These are phyloP conservation scores for Pichia sp. DNA, from an alignment of 1,139 yeast genomes.

Conservation along the genomic window DNA sequence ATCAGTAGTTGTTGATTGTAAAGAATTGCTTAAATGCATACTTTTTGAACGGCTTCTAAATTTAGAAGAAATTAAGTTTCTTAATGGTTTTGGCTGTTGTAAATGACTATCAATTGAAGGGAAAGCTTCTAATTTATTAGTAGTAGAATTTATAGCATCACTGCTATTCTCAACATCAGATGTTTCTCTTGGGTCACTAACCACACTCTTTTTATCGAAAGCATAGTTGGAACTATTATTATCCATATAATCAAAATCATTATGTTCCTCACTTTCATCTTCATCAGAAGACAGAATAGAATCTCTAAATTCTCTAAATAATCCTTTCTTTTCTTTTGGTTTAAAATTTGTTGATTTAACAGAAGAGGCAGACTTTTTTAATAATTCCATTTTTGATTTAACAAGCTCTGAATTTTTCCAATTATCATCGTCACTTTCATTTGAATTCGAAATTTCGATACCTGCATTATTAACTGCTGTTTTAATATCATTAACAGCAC, in stretches of 20 bases:
- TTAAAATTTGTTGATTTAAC: conserved; percentile 23
- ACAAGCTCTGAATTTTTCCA: conserved; percentile 19
- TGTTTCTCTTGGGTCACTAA: neutral
- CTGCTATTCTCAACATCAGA: neutral
- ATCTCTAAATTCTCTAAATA: conserved; percentile 4
- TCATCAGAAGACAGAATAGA: conserved; percentile 13
- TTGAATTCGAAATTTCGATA: conserved; percentile 19
- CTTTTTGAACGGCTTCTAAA: conserved; percentile 3
- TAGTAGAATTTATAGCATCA: neutral
- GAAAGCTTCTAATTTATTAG: neutral
- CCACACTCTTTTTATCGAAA: no score
- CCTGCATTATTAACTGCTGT: conserved; percentile 26
- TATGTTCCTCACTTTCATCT: conserved; percentile 3
- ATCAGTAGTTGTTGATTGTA: neutral
- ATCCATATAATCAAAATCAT: conserved; percentile 6
- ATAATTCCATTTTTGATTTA: conserved; percentile 23
- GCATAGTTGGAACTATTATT: neutral
- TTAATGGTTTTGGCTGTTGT: neutral
- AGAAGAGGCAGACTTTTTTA: conserved; percentile 23
- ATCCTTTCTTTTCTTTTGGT: conserved; percentile 5
- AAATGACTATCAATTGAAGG: neutral
- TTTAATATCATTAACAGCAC: conserved; percentile 28
- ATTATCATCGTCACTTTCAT: conserved; percentile 18
- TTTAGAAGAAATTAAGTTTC: neutral
- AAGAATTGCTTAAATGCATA: neutral